Conservation (phyloP, 768 basidiomycete genomes). For the Boletus rubropictus region DNA sequence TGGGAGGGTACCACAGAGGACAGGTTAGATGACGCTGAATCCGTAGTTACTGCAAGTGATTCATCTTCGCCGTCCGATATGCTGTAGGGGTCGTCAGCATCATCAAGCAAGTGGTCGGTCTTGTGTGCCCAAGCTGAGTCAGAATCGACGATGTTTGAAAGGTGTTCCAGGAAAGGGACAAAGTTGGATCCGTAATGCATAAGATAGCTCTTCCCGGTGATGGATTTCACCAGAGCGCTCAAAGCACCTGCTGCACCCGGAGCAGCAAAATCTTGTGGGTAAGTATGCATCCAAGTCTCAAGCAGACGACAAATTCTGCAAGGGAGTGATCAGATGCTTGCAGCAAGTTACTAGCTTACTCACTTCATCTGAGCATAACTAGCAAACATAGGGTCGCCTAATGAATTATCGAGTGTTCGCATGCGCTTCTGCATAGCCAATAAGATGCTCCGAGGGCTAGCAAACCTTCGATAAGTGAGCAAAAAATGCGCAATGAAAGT, state of each 20-base stretch:
- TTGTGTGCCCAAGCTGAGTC: constrained; percentile 75
- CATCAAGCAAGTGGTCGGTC: constrained; percentile 49
- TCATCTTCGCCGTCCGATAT: constrained; percentile 52
- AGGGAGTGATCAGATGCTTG: constrained; percentile 1
- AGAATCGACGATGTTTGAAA: constrained; percentile 57
- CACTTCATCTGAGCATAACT: constrained; percentile 87
- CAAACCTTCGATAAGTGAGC: constrained; percentile 78
- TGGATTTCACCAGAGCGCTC: constrained; percentile 69
- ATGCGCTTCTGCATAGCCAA: constrained; percentile 85
- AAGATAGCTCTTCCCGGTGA: constrained; percentile 73
- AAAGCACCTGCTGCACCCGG: constrained; percentile 68
- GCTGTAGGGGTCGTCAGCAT: constrained; percentile 58
- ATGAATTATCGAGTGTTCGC: constrained; percentile 65
- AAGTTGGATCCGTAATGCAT: constrained; percentile 83
- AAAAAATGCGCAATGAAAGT: constrained; percentile 75
- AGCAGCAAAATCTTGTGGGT: constrained; percentile 76
- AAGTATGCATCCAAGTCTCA: constrained; percentile 70
- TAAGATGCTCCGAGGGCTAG: constrained; percentile 72
- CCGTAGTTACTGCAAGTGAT: constrained; percentile 25
- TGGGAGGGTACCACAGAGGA: constrained; percentile 18
- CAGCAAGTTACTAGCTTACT: background rate
- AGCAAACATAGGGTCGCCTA: constrained; percentile 78
- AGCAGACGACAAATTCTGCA: constrained; percentile 73
- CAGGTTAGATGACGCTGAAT: constrained; percentile 26
- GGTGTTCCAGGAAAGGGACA: constrained; percentile 68